A percentile compares a stretch with the other conserved stretches of the same genome.
phyloP scores from a whole-genome alignment of 2,329 filamentous ascomycete genomes.

The Aspergillus tanneri region DNA sequence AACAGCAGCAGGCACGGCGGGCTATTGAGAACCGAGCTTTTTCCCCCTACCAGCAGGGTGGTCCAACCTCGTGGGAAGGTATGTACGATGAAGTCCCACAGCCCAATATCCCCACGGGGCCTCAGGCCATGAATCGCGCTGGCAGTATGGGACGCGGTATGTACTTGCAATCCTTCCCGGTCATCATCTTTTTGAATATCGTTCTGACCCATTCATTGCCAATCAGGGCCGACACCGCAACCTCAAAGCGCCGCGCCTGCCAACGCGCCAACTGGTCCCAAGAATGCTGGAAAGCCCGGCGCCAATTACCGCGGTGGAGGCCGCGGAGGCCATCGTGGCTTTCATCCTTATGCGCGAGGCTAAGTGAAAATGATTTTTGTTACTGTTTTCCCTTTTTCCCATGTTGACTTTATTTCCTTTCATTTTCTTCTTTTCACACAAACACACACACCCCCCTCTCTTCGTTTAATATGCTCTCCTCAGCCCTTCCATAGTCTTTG shows the following conservation, averaged over 20 bases:
- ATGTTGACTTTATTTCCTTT: slow-evolving; percentile 3
- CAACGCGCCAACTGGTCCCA: slow-evolving; percentile 89
- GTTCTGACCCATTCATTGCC: slow-evolving; percentile 32
- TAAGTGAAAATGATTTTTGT: slow-evolving; percentile 11
- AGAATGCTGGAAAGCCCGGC: slow-evolving; percentile 88
- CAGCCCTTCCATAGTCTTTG: too few species aligned
- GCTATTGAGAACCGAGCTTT: slow-evolving; percentile 45
- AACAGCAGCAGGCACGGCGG: slow-evolving; percentile 63
- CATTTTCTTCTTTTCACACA: slow-evolving; percentile 3
- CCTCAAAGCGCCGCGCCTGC: slow-evolving; percentile 61
- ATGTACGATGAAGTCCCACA: slow-evolving; percentile 97
- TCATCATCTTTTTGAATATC: not conserved
- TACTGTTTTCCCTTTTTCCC: not conserved
- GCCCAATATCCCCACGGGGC: slow-evolving; percentile 62
- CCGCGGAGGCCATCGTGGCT: slow-evolving; percentile 69
- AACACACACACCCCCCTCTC: too few species aligned
- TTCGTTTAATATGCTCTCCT: not conserved
- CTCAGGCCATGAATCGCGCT: slow-evolving; percentile 48
- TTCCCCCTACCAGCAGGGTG: slow-evolving; percentile 53
- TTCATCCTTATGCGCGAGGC: slow-evolving; percentile 69
- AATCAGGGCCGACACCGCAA: slow-evolving; percentile 42
- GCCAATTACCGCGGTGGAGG: slow-evolving; percentile 93
- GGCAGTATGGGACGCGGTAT: slow-evolving; percentile 44
- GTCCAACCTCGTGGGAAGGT: slow-evolving; percentile 89
- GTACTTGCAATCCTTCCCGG: slow-evolving; percentile 25